These are phyloP conservation scores for Terana coerulea DNA, from an alignment of 768 basidiomycete species.

Conservation along the genomic window DNA sequence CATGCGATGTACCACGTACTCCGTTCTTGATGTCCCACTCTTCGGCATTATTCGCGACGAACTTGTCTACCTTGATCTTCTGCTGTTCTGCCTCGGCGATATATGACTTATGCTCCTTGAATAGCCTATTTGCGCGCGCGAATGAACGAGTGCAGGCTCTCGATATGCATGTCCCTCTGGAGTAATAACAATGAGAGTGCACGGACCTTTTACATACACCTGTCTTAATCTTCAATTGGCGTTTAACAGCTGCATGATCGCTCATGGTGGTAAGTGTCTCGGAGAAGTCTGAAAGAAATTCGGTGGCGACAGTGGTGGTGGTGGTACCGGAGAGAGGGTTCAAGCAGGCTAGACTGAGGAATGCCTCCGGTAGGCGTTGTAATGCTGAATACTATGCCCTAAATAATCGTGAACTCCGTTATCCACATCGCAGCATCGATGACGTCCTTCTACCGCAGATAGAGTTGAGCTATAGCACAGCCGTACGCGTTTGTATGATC, in stretches of 20 bases:
- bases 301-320: neutral
- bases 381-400: too few relatives aligned
- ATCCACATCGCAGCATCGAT: too few relatives aligned
- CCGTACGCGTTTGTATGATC: too few relatives aligned
- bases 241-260: conserved; percentile 45
- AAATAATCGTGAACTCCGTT: too few relatives aligned
- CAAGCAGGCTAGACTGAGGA: too few relatives aligned
- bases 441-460: too few relatives aligned
- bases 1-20: conserved; percentile 39
- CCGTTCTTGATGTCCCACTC: conserved; percentile 77
- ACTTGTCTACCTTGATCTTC: conserved; percentile 55
- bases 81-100: conserved; percentile 59
- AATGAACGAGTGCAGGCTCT: too few relatives aligned
- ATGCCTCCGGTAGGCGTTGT: too few relatives aligned
- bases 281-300: neutral
- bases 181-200: neutral
- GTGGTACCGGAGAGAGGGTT: conserved; percentile 1
- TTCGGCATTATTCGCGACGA: conserved; percentile 53
- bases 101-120: conserved; percentile 69
- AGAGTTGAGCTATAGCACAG: too few relatives aligned
- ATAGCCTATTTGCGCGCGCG: conserved; percentile 18
- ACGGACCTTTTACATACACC: conserved; percentile 62
- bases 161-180: neutral
- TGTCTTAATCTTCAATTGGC: conserved; percentile 77
- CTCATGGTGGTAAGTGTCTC: conserved; percentile 34